Evolutionary conservation across 1,139 yeast genomes (phyloP), one percentile per base, ranked within the genome.

Genomic region (Suhomyces coccinellae): DNA sequence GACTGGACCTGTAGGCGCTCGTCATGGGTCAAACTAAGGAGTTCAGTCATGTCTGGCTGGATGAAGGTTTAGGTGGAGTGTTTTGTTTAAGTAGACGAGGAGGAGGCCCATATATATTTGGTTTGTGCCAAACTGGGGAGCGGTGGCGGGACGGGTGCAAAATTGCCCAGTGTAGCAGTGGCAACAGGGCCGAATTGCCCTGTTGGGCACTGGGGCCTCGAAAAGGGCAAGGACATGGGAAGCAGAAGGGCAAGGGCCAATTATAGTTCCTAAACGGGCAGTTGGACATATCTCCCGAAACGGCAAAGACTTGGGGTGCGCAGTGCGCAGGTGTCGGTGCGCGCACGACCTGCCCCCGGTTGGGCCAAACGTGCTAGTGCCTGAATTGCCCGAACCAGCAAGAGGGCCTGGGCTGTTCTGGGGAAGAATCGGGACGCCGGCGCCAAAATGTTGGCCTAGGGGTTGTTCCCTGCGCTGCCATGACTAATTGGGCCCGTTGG

Each of bases 1-100:
- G 56, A 54, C 54, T 63, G 62, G 40, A 68, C 45, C 34, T 46
- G 49, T 27, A 41, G 43, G 43, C 51, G 51, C 24, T 57, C 59
- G 20, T 43, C 46, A 24, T 36, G 43, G 28, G 44, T 39, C 34
- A 46, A 46, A 38, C 40, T 42, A 36, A 46, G 41, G 27, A 40
- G 46, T 28, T 42, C 44, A 24, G 49, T 24, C 49, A 46, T 46
- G 33, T 36, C 34, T 22, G 26, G 31, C 36, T 37, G 17, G 45
- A 36, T 29, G 26, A 34, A 35, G 17, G 32, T 35, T 22, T 20
- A 20, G 8, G 9, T 9, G 35, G 15, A 28, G n/a, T 42, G 45
- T 37, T 37, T 20, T 37, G 28, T 15, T 37, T 37, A 16, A 24
- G 36, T 44, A 33, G 47, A 44, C 47, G 47, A 44, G 31, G 17